Conservation (phyloP, 2,329 filamentous ascomycete species). For the Trichophyton verrucosum region DNA sequence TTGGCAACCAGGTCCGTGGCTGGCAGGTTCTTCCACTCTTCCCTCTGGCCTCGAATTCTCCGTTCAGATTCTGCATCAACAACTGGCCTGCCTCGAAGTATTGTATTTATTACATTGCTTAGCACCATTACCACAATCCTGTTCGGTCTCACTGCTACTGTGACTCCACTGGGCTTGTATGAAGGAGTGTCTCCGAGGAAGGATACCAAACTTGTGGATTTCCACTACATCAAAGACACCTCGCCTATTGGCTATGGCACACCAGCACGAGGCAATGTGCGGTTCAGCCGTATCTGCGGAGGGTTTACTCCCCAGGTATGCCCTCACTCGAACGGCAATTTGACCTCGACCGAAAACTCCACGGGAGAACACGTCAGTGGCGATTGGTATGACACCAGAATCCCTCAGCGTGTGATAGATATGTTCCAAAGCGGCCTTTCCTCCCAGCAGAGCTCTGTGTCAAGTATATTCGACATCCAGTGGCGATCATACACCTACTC, state of each 20-base stretch:
- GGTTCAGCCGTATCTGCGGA: slow-evolving; percentile 25
- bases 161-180: slow-evolving; percentile 37
- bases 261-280: slow-evolving; percentile 21
- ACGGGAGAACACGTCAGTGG: slow-evolving; percentile 16
- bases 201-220: slow-evolving; percentile 15
- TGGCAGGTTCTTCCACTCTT: neutral
- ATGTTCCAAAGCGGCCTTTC: slow-evolving; percentile 25
- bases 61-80: neutral
- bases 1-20: too few relatives aligned
- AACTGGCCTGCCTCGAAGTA: neutral
- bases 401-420: slow-evolving; percentile 23
- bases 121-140: neutral
- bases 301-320: slow-evolving; percentile 11
- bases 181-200: slow-evolving; percentile 22
- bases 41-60: neutral
- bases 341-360: slow-evolving; percentile 1
- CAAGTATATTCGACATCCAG: slow-evolving; percentile 36
- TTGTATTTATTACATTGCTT: neutral
- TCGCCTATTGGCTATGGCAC: neutral
- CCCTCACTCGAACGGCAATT: slow-evolving; percentile 14
- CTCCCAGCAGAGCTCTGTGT: slow-evolving; percentile 19
- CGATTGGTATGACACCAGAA: neutral
- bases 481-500: slow-evolving; percentile 9
- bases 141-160: slow-evolving; percentile 23
- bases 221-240: slow-evolving; percentile 29